Evolutionary conservation across 352 stramenopile genomes (phyloP), one percentile per base, ranked within the genome.

Genomic region (Globisporangium emineosum): DNA sequence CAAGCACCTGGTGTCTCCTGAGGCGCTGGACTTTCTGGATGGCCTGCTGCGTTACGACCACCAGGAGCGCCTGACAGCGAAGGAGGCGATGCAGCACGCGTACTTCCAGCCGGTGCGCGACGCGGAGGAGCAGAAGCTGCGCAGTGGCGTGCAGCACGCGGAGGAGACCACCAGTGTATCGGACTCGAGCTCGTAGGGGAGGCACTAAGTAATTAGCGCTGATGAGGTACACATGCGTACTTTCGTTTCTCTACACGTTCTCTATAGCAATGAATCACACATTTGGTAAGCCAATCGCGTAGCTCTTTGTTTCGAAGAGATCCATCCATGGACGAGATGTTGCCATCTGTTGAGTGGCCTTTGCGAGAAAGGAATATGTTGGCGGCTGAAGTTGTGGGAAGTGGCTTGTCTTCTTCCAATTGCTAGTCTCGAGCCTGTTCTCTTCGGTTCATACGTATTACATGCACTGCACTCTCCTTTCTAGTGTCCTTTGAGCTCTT

Each of bases 31-130:
- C 72, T 99, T 99, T 70, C 82, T 91, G 9, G 84, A 91, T 56
- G 78, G 82, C 9, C 64, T 92, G 56, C 67, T 94, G 64, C 88
- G 91, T 50, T 98, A 98, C 73, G 93, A 99, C 79, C 94, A 98
- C 71, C 97, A 99, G 76, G 96, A 99, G 72, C 83, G 98, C 59
- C 76, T 99, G 69, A 99, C 97, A 66, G 97, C 98, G 21, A 97
- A 98, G 72, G 97, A 99, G 72, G 97, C 98, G 9, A 99, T 99
- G 96, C 85, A 90, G 42, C 97, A 99, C 82, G 83, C 94, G 32
- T 99, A 99, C 78, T 99, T 99, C 82, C 90, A 97, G 68, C 89
- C 93, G 10, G 84, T 99, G 32, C 84, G 84, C 52, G 84, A 93
- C 58, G 76, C 79, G 21, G 81, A 81, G 33, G 84, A 91, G 47